A percentile compares a stretch with the other conserved stretches of the same genome.
Conservation (phyloP, 306 rosid genomes). For the Senna tora region DNA sequence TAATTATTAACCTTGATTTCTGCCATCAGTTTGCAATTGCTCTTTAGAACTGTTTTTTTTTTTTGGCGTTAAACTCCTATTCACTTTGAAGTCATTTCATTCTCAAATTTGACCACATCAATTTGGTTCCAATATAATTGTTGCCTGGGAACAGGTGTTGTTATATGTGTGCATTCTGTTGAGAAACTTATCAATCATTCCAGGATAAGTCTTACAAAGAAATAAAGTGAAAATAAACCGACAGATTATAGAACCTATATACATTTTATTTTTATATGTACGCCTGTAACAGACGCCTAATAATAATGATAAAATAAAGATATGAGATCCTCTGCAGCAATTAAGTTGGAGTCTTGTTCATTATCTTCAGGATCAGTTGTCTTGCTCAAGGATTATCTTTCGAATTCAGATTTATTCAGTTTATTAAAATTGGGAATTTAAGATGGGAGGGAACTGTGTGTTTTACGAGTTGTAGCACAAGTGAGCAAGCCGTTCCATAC, state of each 20-base stretch:
- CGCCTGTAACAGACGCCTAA: too few relatives aligned
- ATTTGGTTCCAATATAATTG: not conserved
- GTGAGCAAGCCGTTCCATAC: not conserved
- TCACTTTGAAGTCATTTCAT: slow-evolving; percentile 4
- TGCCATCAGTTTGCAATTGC: slow-evolving; percentile 16
- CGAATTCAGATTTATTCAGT: not conserved
- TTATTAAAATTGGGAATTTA: not conserved
- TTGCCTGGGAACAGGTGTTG: not conserved
- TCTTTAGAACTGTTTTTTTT: not conserved
- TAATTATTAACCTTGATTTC: slow-evolving; percentile 28
- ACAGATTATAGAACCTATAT: too few relatives aligned
- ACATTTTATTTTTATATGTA: too few relatives aligned
- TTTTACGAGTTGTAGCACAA: not conserved
- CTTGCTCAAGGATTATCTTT: not conserved
- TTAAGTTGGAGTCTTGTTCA: not conserved
- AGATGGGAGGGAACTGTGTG: not conserved
- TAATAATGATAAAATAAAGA: too few relatives aligned
- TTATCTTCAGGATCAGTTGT: not conserved
- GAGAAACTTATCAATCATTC: not conserved
- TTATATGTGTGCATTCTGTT: not conserved
- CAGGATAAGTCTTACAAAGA: not conserved
- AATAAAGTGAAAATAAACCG: too few relatives aligned
- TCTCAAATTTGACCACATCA: not conserved
- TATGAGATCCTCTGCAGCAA: too few relatives aligned
- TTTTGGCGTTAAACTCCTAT: slow-evolving; percentile 20